These are phyloP conservation scores for Karstenula rhodostoma DNA, from an alignment of 2,329 filamentous ascomycete species.

Conservation along the genomic window DNA sequence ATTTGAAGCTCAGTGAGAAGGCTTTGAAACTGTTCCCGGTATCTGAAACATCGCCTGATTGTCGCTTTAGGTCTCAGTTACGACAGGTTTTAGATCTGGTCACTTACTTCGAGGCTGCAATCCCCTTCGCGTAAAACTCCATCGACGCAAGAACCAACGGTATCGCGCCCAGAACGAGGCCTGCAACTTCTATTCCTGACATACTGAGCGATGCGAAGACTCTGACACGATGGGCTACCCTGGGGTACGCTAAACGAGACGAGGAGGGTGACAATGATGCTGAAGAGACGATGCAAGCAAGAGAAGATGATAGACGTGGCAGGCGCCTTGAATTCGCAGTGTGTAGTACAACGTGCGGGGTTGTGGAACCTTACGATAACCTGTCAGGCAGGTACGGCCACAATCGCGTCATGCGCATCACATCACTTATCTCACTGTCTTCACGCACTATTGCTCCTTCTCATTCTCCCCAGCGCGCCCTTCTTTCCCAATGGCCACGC, in stretches of 20 bases:
- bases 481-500: not conserved
- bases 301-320: not conserved
- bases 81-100: too few species aligned
- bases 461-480: too few species aligned
- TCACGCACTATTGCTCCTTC: too few species aligned
- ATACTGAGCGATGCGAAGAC: not conserved
- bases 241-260: too few species aligned
- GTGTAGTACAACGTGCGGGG: not conserved
- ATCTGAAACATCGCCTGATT: conserved; percentile 31
- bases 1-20: conserved; percentile 31
- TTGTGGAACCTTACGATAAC: too few species aligned
- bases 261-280: too few species aligned
- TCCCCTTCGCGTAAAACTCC: conserved; percentile 43
- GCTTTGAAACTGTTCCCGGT: conserved; percentile 29
- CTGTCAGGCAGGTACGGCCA: too few species aligned
- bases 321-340: not conserved
- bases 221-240: too few species aligned
- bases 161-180: conserved; percentile 41
- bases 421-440: too few species aligned
- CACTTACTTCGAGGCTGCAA: conserved; percentile 28
- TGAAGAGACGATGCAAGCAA: not conserved
- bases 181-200: conserved; percentile 33
- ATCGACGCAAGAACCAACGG: conserved; percentile 46
- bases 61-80: too few species aligned
- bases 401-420: too few species aligned